These are phyloP conservation scores for Globisporangium okanoganense DNA, from an alignment of 352 stramenopile species.

Conservation along the genomic window DNA sequence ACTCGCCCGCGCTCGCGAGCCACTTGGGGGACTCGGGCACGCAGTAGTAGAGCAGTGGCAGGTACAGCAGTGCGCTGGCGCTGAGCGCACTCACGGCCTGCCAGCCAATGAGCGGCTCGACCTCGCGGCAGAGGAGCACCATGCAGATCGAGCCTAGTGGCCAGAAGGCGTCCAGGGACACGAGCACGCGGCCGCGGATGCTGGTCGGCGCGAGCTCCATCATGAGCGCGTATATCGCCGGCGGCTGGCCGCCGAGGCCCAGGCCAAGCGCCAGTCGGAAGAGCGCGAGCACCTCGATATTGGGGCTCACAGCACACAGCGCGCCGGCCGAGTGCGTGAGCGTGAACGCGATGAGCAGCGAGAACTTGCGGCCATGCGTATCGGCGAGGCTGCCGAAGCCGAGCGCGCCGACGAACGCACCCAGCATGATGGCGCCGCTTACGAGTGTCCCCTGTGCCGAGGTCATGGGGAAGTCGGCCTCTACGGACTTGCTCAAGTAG, in stretches of 20 bases:
- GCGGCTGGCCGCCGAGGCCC: slow-evolving; percentile 46
- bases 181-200: slow-evolving; percentile 42
- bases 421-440: slow-evolving; percentile 19
- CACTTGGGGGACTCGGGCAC: slow-evolving; percentile 71
- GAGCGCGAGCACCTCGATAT: slow-evolving; percentile 25
- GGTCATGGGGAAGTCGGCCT: background rate
- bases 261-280: slow-evolving; percentile 33
- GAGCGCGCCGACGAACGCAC: slow-evolving; percentile 32
- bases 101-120: slow-evolving; percentile 19
- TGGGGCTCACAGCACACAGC: slow-evolving; percentile 26
- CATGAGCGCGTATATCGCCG: slow-evolving; percentile 37
- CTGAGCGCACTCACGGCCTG: slow-evolving; percentile 13
- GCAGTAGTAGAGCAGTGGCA: slow-evolving; percentile 23
- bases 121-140: slow-evolving; percentile 29
- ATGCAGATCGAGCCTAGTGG: slow-evolving; percentile 29
- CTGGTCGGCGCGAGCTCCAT: slow-evolving; percentile 54
- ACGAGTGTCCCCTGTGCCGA: background rate
- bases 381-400: slow-evolving; percentile 49
- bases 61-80: slow-evolving; percentile 9
- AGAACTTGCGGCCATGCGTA: slow-evolving; percentile 33
- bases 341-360: slow-evolving; percentile 31
- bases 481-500: background rate
- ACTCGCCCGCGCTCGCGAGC: slow-evolving; percentile 45
- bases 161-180: slow-evolving; percentile 31
- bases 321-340: slow-evolving; percentile 34